Percentiles rank a stretch among this genome's conserved stretches.
These are phyloP conservation scores for Nothophoma quercina DNA, from an alignment of 2,329 filamentous ascomycete species.

Conservation along the genomic window DNA sequence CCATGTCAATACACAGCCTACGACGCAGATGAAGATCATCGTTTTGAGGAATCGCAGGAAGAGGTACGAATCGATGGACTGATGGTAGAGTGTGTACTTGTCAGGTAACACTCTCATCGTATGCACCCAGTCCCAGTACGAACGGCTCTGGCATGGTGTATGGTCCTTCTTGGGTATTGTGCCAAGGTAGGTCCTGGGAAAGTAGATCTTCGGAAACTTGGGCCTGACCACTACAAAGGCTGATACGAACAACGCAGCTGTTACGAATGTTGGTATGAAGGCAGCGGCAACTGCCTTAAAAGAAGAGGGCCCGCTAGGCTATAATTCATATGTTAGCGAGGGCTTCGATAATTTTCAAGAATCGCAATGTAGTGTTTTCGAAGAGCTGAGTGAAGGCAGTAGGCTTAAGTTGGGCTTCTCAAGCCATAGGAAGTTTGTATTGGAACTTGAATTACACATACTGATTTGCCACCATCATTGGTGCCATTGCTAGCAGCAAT, in stretches of 20 bases:
- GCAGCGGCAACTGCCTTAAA: slow-evolving; percentile 45
- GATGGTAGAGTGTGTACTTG: slow-evolving; percentile 84
- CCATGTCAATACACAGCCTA: slow-evolving; percentile 85
- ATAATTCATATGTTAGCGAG: slow-evolving; percentile 10
- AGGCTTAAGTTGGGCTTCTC: too few species aligned
- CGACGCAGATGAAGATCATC: slow-evolving; percentile 77
- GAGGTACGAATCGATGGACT: slow-evolving; percentile 90
- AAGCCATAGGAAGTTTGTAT: not conserved
- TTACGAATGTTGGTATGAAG: slow-evolving; percentile 43
- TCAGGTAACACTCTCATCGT: slow-evolving; percentile 68
- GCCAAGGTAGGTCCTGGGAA: slow-evolving; percentile 55
- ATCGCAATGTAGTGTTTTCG: too few species aligned
- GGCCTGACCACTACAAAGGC: slow-evolving; percentile 53
- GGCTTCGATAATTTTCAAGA: not conserved
- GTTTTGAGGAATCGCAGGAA: slow-evolving; percentile 89
- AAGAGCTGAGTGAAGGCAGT: too few species aligned
- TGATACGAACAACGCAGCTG: slow-evolving; percentile 40
- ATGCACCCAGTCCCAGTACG: slow-evolving; percentile 52
- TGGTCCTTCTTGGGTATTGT: slow-evolving; percentile 52
- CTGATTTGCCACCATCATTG: slow-evolving; percentile 24
- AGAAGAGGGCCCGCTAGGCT: slow-evolving; percentile 44
- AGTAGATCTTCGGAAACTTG: slow-evolving; percentile 55
- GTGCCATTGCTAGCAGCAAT: slow-evolving; percentile 22
- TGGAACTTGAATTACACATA: slow-evolving; percentile 20
- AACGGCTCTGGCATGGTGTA: slow-evolving; percentile 47